Evolutionary conservation across 768 basidiomycete genomes (phyloP), one percentile per base, ranked within the genome.

Genomic region (Psilocybe sp.): DNA sequence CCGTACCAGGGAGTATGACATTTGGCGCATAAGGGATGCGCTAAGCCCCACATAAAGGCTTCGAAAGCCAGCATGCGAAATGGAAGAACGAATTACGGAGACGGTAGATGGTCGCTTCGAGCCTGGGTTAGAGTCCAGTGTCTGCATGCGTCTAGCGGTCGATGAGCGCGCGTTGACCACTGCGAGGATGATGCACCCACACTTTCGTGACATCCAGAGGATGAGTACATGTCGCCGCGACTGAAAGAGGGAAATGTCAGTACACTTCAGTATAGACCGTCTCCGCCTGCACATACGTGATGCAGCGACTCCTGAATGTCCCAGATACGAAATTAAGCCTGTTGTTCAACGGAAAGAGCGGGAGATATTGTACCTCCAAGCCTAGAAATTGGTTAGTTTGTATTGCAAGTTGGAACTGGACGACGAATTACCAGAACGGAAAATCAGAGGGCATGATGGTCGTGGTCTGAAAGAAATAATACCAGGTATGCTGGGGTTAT

Each of bases 1-100:
- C 31, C 92, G 83, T 46, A 92, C 89, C 40, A 94, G 80, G 0
- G 90, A 90, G 61, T 95, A 95, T 9, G 90, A 85, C 91, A 94
- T 92, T 69, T 95, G 92, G 45, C 92, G 80, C 65, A 93, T 74
- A 18, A 92, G 66, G 2, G 92, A 90, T 4, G 92, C 92, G 5
- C 85, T 83, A 32, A 93, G 76, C 18, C 92, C 92, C 10, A 86
- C 83, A 59, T 89, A 93, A 19, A 94, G 68, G 53, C 89, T 88
- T 49, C 77, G 76, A 54, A 91, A 62, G 54, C 92, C 92, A 15
- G 81, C 80, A 54, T 82, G 73, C 13, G 75, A 68, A 32, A 94
- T 69, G 13, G 91, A 87, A 48, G 69, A 70, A 40, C 78, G 78
- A 40, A 94, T 72, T 16, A 88, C 80, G 34, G 73, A 69, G 50